Conservation (phyloP, 257 asterid genomes). For the Fraxinus cuspidata region DNA sequence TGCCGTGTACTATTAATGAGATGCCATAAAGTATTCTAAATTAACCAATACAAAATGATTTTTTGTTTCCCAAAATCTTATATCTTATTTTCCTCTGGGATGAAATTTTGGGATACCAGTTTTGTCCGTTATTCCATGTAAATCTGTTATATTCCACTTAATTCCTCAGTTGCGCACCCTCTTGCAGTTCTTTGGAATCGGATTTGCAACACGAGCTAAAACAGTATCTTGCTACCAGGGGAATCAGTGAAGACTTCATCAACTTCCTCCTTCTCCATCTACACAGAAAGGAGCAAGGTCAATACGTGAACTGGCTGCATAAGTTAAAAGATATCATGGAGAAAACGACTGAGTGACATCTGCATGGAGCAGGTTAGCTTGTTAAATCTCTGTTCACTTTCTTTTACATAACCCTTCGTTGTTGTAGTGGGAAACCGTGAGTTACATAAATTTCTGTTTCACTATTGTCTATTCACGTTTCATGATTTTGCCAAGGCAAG, state of each 20-base stretch:
- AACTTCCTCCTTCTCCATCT: conserved; percentile 63
- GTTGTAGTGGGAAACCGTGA: background rate
- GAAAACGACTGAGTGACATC: conserved; percentile 26
- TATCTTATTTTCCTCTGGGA: background rate
- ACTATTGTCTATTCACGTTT: background rate
- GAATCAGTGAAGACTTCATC: conserved; percentile 57
- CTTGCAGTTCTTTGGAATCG: conserved; percentile 65
- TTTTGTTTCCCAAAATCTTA: background rate
- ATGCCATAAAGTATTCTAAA: background rate
- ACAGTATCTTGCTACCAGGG: conserved; percentile 68
- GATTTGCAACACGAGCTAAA: conserved; percentile 58
- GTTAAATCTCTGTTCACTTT: background rate
- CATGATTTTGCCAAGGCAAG: background rate
- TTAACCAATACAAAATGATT: background rate
- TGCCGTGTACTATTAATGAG: background rate
- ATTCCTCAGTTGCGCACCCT: conserved; percentile 13
- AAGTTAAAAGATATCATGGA: conserved; percentile 50
- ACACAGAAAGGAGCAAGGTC: conserved; percentile 79
- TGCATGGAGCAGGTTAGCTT: conserved; percentile 15
- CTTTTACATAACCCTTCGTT: background rate
- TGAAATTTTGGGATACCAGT: background rate
- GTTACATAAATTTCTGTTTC: background rate
- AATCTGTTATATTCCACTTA: background rate
- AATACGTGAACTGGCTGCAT: conserved; percentile 76
- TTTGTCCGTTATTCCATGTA: background rate